These are phyloP conservation scores for Venturia oleaginea DNA, from an alignment of 2,329 filamentous ascomycete species.

Conservation along the genomic window DNA sequence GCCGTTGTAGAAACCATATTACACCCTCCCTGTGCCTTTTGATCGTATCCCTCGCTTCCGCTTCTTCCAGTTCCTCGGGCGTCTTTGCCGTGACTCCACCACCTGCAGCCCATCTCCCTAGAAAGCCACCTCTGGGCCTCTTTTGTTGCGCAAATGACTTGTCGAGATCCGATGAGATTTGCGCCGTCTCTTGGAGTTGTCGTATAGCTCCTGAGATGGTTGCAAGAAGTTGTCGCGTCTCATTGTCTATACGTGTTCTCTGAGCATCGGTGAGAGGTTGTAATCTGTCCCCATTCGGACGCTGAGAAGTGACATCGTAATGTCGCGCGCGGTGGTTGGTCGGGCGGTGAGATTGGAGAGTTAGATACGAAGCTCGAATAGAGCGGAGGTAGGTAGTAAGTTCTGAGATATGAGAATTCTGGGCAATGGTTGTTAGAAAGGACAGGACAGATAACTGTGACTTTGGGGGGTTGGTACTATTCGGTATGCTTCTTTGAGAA, in stretches of 20 bases:
- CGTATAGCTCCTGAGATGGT: constrained; percentile 76
- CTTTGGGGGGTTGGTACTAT: constrained; percentile 53
- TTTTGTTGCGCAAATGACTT: constrained; percentile 62
- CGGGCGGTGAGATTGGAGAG: constrained; percentile 58
- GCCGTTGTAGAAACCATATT: constrained; percentile 69
- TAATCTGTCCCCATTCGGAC: constrained; percentile 62
- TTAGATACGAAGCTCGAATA: constrained; percentile 86
- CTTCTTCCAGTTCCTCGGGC: constrained; percentile 61
- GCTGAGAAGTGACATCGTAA: constrained; percentile 51
- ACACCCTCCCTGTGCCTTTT: constrained; percentile 71
- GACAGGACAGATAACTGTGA: constrained; percentile 11
- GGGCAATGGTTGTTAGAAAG: constrained; percentile 11
- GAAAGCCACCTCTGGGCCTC: constrained; percentile 51
- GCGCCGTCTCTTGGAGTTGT: constrained; percentile 71
- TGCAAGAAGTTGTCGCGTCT: constrained; percentile 75
- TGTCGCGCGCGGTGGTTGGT: constrained; percentile 26
- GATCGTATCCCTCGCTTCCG: constrained; percentile 58
- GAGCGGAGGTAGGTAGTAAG: constrained; percentile 71
- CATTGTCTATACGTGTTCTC: constrained; percentile 77
- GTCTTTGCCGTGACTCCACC: constrained; percentile 43
- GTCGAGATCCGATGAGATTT: constrained; percentile 69
- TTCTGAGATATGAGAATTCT: constrained; percentile 79
- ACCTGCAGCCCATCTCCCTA: constrained; percentile 59
- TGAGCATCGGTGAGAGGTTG: constrained; percentile 67
- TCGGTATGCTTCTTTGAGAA: constrained; percentile 86